Base-by-base conservation (phyloP, 345 rosid species). In the Salix caprea region DNA sequence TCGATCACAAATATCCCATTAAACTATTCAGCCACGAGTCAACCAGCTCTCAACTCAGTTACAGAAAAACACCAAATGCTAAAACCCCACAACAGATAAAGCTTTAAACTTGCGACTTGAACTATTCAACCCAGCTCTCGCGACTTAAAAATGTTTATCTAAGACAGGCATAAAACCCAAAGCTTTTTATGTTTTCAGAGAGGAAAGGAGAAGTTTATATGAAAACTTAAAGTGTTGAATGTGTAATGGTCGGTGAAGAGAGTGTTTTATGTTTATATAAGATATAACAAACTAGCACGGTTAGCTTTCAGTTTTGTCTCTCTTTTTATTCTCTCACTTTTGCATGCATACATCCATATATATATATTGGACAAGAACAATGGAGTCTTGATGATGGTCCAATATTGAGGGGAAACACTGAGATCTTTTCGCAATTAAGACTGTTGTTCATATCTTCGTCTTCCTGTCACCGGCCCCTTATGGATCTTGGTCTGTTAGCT, bases 381-480 rank as follows among this genome's bases (percentile, higher is more conserved):
- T 58, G 64, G 28, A 9, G 64, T n/a, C 64, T 10, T 23, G 64
- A 23, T 58, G 23, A 58, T 23, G 23, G 24, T 58, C 64, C 60
- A 28, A 72, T 46, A 40, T 56, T 13, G 64, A 65, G 50, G 24
- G 70, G 62, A 66, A 74, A 46, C 60, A 30, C 46, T 8, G 73
- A 75, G 79, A 80, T 80, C 60, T 65, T 65, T 66, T 26, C 30
- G 75, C 82, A 80, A 65, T 75, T 24, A 71, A 23, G 10, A 58
- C 66, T 42, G 16, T 65, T 65, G 64, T 66, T 70, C 37, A 67
- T 64, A 48, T 75, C 78, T 52, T 65, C 70, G 82, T 79, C 82
- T 65, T 37, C 18, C 21, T 70, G 48, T 78, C 65, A 74, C 78
- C 61, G 75, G 76, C 75, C 82, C 82, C 72, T 70, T 75, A 12